Conservation (phyloP, 2,329 filamentous ascomycete species). For the Macrophomina tecta region DNA sequence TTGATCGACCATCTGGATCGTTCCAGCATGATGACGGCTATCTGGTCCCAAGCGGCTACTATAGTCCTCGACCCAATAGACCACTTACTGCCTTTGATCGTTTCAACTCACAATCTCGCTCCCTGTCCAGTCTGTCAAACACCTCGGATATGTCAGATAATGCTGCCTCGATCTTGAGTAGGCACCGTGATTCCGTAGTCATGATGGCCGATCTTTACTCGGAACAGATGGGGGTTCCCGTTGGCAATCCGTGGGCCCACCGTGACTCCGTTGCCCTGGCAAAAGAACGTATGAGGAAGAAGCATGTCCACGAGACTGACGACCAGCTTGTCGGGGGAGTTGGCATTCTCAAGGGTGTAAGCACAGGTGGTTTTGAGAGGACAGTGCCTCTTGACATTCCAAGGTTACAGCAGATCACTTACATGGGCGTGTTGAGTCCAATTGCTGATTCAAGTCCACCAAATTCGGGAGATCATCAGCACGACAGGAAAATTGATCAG, state of each 20-base stretch:
- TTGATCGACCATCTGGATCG: neutral
- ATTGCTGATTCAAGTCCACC: constrained; percentile 22
- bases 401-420: constrained; percentile 20
- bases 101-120: constrained; percentile 1
- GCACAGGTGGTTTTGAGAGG: neutral
- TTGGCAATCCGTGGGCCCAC: constrained; percentile 3
- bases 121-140: constrained; percentile 1
- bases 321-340: neutral
- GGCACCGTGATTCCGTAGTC: constrained; percentile 7
- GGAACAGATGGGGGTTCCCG: neutral
- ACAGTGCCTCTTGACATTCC: constrained; percentile 10
- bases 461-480: neutral
- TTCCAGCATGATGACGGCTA: neutral
- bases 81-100: neutral
- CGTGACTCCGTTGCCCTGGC: constrained; percentile 25
- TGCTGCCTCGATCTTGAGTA: neutral
- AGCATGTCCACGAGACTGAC: neutral
- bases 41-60: constrained; percentile 6
- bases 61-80: constrained; percentile 20
- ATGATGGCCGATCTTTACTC: constrained; percentile 12
- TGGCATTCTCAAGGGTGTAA: neutral
- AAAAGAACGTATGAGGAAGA: constrained; percentile 23
- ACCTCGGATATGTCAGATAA: constrained; percentile 22
- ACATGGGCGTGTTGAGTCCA: constrained; percentile 23
- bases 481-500: neutral